These are phyloP conservation scores for Berberis thunbergii DNA, from an alignment of 164 flowering plant species.

Conservation along the genomic window DNA sequence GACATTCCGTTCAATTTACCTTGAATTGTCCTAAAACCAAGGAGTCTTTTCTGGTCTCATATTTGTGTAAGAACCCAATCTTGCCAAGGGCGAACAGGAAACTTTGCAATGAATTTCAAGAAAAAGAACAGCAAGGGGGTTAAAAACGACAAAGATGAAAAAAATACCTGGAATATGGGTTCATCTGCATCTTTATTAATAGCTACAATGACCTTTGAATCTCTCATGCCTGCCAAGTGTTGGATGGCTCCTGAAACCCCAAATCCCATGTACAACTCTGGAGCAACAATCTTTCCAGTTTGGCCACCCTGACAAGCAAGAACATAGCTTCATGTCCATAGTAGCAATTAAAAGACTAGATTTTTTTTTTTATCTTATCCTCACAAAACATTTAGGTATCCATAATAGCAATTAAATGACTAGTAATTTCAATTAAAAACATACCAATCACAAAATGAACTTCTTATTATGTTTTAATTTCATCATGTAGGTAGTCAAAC, in stretches of 20 bases:
- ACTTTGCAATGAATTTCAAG: no score
- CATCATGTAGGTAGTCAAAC: no score
- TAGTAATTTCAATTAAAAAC: not conserved
- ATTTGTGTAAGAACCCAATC: no score
- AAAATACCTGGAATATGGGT: conserved; percentile 84
- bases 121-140: no score
- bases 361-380: no score
- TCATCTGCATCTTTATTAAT: conserved; percentile 98
- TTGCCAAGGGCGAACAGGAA: no score
- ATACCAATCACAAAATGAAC: no score
- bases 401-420: not conserved
- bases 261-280: conserved; percentile 86
- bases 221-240: conserved; percentile 96
- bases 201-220: conserved; percentile 94
- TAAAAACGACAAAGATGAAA: not conserved
- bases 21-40: no score
- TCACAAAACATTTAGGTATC: not conserved
- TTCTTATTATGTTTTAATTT: no score
- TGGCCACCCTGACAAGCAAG: conserved; percentile 71
- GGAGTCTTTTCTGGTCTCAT: no score
- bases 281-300: conserved; percentile 98
- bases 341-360: not conserved
- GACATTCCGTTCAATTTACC: no score
- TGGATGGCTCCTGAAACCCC: conserved; percentile 99
- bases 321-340: not conserved